Conservation (phyloP, 2,329 filamentous ascomycete genomes). For the Monosporascus sp. region DNA sequence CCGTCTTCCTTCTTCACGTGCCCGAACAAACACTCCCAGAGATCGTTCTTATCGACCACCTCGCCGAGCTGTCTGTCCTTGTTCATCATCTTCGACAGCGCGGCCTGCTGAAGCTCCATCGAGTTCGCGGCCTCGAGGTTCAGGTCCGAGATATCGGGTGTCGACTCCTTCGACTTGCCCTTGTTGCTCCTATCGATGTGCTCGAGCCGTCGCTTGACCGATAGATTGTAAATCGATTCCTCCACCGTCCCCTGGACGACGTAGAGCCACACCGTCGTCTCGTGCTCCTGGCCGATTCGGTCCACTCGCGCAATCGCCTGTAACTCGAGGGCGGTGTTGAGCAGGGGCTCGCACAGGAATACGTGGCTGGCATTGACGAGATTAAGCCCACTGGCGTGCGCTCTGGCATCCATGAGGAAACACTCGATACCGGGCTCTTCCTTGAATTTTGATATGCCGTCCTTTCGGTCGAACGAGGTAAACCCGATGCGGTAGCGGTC, state of each 20-base stretch:
- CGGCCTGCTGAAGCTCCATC: slow-evolving; percentile 70
- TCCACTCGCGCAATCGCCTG: slow-evolving; percentile 95
- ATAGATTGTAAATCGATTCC: slow-evolving; percentile 84
- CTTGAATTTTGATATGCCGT: slow-evolving; percentile 72
- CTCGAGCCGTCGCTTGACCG: slow-evolving; percentile 69
- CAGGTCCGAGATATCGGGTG: slow-evolving; percentile 48
- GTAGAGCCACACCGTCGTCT: slow-evolving; percentile 94
- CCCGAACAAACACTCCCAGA: slow-evolving; percentile 89
- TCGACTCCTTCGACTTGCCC: slow-evolving; percentile 33
- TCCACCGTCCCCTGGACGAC: slow-evolving; percentile 88
- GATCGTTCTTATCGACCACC: slow-evolving; percentile 67
- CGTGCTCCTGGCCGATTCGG: slow-evolving; percentile 80
- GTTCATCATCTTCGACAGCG: slow-evolving; percentile 63
- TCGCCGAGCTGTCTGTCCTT: slow-evolving; percentile 71
- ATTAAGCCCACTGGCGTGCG: slow-evolving; percentile 83
- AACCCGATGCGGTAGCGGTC: slow-evolving; percentile 65
- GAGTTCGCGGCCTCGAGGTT: slow-evolving; percentile 79
- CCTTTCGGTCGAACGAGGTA: slow-evolving; percentile 60
- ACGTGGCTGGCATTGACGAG: slow-evolving; percentile 91
- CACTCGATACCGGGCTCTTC: slow-evolving; percentile 68
- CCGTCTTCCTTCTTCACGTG: slow-evolving; percentile 31
- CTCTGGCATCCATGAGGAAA: slow-evolving; percentile 83
- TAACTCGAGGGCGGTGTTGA: slow-evolving; percentile 89
- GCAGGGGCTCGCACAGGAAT: slow-evolving; percentile 86
- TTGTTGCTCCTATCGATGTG: slow-evolving; percentile 57